These are phyloP conservation scores for Psilocybe cubensis DNA, from an alignment of 768 basidiomycete genomes.

Conservation along the genomic window DNA sequence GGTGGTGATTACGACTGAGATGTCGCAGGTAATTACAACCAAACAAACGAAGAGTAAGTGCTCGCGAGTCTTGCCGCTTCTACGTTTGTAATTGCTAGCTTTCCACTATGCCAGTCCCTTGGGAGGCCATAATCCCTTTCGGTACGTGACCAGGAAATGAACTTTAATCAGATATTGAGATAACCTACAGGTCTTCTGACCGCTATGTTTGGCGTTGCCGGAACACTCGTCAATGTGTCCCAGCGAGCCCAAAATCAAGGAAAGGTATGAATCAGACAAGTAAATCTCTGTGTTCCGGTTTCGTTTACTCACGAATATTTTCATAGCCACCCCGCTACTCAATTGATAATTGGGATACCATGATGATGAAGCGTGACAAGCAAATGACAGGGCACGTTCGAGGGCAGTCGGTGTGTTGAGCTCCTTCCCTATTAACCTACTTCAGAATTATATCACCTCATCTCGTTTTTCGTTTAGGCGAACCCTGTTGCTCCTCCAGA, in stretches of 20 bases:
- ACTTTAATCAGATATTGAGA: background rate
- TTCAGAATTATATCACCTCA: too few relatives aligned
- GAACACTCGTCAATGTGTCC: slow-evolving; percentile 82
- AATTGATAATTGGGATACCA: slow-evolving; percentile 89
- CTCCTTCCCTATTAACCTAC: background rate
- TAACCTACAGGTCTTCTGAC: slow-evolving; percentile 70
- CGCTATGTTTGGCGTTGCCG: slow-evolving; percentile 87
- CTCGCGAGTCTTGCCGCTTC: background rate
- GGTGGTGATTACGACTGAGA: background rate
- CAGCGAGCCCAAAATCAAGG: slow-evolving; percentile 85
- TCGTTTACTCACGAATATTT: background rate
- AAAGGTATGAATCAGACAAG: slow-evolving; percentile 58
- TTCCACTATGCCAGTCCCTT: slow-evolving; percentile 87
- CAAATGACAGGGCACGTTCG: slow-evolving; percentile 85
- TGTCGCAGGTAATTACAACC: background rate
- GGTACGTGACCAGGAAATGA: slow-evolving; percentile 47
- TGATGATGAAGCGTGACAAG: slow-evolving; percentile 94
- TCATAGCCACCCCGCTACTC: slow-evolving; percentile 80
- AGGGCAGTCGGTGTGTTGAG: slow-evolving; percentile 77
- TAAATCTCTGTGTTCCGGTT: background rate
- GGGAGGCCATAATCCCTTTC: slow-evolving; percentile 97
- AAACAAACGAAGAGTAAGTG: slow-evolving; percentile 2
- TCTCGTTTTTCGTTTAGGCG: slow-evolving; percentile 44
- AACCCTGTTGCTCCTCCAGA: slow-evolving; percentile 68
- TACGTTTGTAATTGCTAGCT: background rate